Conservation (phyloP, 106 monocot species). For the Acanthochlamys bracteata region DNA sequence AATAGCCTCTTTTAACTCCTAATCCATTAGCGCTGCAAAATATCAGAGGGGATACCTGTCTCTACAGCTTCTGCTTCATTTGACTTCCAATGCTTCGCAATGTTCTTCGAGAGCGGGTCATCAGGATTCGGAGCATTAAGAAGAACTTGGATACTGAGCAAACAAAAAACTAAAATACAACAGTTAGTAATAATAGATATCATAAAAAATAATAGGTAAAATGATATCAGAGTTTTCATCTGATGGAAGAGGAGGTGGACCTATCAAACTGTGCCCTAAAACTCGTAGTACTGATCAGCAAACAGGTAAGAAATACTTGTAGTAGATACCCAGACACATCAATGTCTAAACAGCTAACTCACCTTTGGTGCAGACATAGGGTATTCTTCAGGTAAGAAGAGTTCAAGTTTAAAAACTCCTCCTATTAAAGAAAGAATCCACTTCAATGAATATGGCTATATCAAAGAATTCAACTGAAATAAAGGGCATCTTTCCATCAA, state of each 20-base stretch:
- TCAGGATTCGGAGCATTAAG: conserved; percentile 97
- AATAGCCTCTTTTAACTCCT: not conserved
- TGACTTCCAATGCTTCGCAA: conserved; percentile 95
- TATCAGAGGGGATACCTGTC: conserved; percentile 46
- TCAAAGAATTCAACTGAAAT: not conserved
- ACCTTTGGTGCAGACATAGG: conserved; percentile 98
- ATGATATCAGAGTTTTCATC: too few relatives aligned
- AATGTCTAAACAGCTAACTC: conserved; percentile 1
- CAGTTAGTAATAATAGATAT: too few relatives aligned
- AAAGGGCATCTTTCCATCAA: not conserved
- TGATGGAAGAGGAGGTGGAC: too few relatives aligned
- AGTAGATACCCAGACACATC: too few relatives aligned
- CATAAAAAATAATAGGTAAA: too few relatives aligned
- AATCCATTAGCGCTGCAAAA: not conserved
- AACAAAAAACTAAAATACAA: too few relatives aligned
- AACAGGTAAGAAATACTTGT: too few relatives aligned
- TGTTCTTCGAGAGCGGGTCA: conserved; percentile 91
- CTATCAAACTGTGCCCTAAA: too few relatives aligned
- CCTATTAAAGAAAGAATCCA: conserved; percentile 25
- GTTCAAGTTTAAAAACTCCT: conserved; percentile 90
- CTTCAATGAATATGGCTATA: not conserved
- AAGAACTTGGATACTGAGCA: conserved; percentile 76
- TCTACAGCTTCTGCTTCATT: conserved; percentile 94
- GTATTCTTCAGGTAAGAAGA: conserved; percentile 94
- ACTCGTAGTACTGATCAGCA: too few relatives aligned